These are phyloP conservation scores for Triglochin maritima DNA, from an alignment of 106 monocot species.

Conservation along the genomic window DNA sequence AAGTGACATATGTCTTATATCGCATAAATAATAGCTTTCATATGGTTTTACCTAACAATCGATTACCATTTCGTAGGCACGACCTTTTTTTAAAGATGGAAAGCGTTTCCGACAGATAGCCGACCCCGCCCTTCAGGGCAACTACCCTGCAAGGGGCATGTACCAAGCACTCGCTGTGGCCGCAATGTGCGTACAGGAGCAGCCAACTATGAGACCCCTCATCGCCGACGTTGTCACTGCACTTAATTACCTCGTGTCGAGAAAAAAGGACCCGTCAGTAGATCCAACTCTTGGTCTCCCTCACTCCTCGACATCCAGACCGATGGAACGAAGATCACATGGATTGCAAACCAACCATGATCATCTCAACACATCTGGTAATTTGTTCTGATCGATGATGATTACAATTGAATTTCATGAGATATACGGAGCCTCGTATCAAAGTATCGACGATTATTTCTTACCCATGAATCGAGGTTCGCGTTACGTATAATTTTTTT, in stretches of 20 bases:
- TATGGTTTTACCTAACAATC: background rate
- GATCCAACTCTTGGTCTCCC: no score
- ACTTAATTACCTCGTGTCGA: conserved; percentile 10
- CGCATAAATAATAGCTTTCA: no score
- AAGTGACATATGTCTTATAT: no score
- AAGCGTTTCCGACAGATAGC: conserved; percentile 7
- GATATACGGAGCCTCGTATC: no score
- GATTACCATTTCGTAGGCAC: background rate
- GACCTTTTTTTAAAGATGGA: conserved; percentile 5
- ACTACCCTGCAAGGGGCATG: conserved; percentile 8
- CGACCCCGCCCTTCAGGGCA: conserved; percentile 5
- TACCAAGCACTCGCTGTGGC: conserved; percentile 16
- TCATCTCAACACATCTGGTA: background rate
- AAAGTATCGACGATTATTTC: no score
- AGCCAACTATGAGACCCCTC: conserved; percentile 11
- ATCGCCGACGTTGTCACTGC: conserved; percentile 21
- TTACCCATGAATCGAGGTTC: no score
- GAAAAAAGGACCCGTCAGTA: conserved; percentile 1
- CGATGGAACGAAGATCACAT: no score
- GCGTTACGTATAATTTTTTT: no score
- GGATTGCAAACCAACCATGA: no score
- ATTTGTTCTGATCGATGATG: background rate
- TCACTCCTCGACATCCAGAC: no score
- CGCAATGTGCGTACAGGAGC: conserved; percentile 14
- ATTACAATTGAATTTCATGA: background rate